Evolutionary conservation across 2,329 filamentous ascomycete species (phyloP).

Genomic region (Rhytidhysteron rufulum): DNA sequence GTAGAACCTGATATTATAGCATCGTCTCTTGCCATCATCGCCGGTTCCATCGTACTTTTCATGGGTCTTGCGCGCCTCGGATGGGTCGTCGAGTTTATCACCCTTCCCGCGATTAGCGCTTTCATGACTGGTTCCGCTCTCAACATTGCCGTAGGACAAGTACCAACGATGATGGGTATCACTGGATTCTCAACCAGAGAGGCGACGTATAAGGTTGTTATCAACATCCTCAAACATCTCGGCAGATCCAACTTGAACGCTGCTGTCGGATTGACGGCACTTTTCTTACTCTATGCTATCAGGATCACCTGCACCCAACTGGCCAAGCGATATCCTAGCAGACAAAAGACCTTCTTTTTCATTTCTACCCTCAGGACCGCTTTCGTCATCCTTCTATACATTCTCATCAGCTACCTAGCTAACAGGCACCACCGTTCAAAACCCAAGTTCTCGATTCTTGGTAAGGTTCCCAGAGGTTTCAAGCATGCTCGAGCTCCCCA

Average conservation of each 20-base stretch:
- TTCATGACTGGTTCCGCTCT: slow-evolving; percentile 98
- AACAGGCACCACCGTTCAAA: slow-evolving; percentile 62
- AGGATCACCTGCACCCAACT: slow-evolving; percentile 61
- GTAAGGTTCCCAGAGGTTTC: slow-evolving; percentile 71
- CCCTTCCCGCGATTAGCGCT: slow-evolving; percentile 82
- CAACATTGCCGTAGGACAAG: slow-evolving; percentile 80
- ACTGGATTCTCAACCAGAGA: slow-evolving; percentile 69
- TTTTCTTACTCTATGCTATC: slow-evolving; percentile 68
- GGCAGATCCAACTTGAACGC: slow-evolving; percentile 69
- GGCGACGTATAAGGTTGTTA: slow-evolving; percentile 77
- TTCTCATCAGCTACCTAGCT: slow-evolving; percentile 80
- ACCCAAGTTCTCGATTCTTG: slow-evolving; percentile 70
- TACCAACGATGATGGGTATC: slow-evolving; percentile 78
- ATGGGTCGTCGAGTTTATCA: slow-evolving; percentile 92
- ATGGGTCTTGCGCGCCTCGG: slow-evolving; percentile 78
- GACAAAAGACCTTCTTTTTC: slow-evolving; percentile 80
- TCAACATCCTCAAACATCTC: slow-evolving; percentile 76
- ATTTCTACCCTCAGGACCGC: slow-evolving; percentile 83
- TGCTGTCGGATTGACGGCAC: slow-evolving; percentile 78
- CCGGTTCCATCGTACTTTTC: slow-evolving; percentile 72
- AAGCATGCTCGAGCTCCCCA: slow-evolving; percentile 70
- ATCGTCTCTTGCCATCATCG: slow-evolving; percentile 72
- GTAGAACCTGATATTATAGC: slow-evolving; percentile 57
- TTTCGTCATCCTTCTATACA: slow-evolving; percentile 89
- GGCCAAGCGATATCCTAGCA: slow-evolving; percentile 65